Conservation (phyloP, 768 basidiomycete genomes). For the Postia placenta region DNA sequence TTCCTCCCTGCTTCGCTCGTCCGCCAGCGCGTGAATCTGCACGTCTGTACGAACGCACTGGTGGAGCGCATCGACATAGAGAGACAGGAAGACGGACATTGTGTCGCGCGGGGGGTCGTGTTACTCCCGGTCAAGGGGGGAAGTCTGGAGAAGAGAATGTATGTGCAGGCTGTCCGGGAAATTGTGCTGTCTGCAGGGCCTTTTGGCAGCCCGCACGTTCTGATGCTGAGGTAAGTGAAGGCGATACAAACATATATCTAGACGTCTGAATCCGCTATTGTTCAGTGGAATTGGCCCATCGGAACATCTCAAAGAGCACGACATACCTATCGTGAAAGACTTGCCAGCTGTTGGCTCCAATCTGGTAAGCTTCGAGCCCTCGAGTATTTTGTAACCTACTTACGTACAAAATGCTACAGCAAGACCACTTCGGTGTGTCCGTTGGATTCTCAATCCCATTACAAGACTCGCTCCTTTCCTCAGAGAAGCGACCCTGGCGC, state of each 20-base stretch:
- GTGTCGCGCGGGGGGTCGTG: conserved; percentile 10
- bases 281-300: conserved; percentile 21
- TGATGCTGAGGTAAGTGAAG: conserved; percentile 26
- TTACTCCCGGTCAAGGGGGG: not conserved
- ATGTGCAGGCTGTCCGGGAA: conserved; percentile 13
- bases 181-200: conserved; percentile 21
- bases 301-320: conserved; percentile 15
- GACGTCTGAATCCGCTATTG: not conserved
- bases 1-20: conserved; percentile 14
- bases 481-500: conserved; percentile 21
- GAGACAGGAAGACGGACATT: not conserved
- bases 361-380: conserved; percentile 9
- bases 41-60: conserved; percentile 16
- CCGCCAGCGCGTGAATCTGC: conserved; percentile 9
- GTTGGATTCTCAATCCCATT: conserved; percentile 26
- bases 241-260: not conserved
- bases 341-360: conserved; percentile 24
- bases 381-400: no score
- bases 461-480: conserved; percentile 24
- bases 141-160: not conserved
- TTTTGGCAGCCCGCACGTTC: conserved; percentile 30
- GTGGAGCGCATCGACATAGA: conserved; percentile 13
- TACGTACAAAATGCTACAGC: conserved; percentile 21
- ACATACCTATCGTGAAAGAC: conserved; percentile 14
- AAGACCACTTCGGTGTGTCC: conserved; percentile 34